phyloP scores from a whole-genome alignment of 345 rosid species.

The Populus nigra region DNA sequence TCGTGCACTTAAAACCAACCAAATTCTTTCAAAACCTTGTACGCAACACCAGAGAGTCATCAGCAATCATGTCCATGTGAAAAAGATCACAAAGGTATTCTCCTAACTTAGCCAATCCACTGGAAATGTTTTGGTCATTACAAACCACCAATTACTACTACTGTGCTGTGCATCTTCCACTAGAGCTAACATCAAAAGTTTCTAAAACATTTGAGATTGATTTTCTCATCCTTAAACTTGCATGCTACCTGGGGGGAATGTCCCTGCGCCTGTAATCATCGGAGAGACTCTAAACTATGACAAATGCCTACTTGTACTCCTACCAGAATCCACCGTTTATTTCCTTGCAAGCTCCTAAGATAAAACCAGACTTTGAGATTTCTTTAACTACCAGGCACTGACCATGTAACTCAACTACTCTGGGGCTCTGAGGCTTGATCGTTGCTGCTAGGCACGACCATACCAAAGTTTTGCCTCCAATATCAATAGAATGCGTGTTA shows the following conservation, averaged over 20 bases:
- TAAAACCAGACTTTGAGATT: neutral
- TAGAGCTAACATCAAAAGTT: neutral
- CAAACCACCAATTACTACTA: constrained; percentile 5
- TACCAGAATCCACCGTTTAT: neutral
- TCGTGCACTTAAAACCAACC: no score
- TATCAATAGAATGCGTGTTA: neutral
- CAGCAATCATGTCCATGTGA: no score
- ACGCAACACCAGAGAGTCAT: no score
- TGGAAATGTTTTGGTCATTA: constrained; percentile 1
- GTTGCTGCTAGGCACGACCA: neutral
- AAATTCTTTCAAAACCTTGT: no score
- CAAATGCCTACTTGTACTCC: constrained; percentile 6
- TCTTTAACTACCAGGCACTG: neutral
- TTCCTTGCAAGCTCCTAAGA: neutral
- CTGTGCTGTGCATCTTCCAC: neutral
- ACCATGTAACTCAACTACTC: no score
- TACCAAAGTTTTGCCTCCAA: constrained; percentile 11
- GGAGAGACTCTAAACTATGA: neutral
- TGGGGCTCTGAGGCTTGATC: no score
- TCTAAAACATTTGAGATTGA: neutral
- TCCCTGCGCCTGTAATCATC: constrained; percentile 6
- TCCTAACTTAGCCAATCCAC: neutral
- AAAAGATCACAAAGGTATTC: neutral
- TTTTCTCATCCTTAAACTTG: constrained; percentile 2
- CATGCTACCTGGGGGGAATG: neutral